Evolutionary conservation across 75 land plant genomes (phyloP), one percentile per base, ranked within the genome.

Genomic region (Chamaecyparis obtusa): DNA sequence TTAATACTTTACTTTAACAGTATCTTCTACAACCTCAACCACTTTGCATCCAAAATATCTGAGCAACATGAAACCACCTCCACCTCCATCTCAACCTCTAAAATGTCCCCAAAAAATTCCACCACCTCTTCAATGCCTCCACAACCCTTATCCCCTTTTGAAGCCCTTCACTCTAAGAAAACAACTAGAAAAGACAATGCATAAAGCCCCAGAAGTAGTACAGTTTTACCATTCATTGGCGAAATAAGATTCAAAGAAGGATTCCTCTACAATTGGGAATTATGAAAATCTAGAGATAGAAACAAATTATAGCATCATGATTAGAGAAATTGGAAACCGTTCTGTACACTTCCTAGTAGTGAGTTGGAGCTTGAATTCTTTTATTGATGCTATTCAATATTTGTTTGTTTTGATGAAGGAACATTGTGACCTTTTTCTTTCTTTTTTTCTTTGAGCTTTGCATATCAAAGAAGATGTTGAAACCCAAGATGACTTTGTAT

Each of bases 301-400:
- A 21, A 89, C 88, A 33, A 86, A 93, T 15, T 88, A 81, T 19
- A 91, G 87, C 80, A 92, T 93, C 85, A 93, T 98, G 96, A 96
- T 98, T 56, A 98, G 99, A 75, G 99, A 98, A 88, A 96, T 98
- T 76, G 96, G 93, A 87, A 96, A 96, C 60, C 94, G 98, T 2
- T 98, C 99, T 6, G 85, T 93, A 39, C 92, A 97, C 89, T 90
- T 96, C 44, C 71, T 93, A 64, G 99, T 98, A 19, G 99, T 97
- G 89, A 94, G 95, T 88, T 39, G 51, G n/a, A 86, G 81, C 24
- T 51, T 27, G 11, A 75, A n/a, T 49, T 36, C 24, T 49, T 17
- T 55, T 92, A 90, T 90, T 55, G 2, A 69, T 35, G n/a, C 48
- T 35, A 9, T 78, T 36, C 14, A 24, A 49, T 84, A 84, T 48